phyloP scores from a whole-genome alignment of 805 yeast genomes.

The Ogataea pini region DNA sequence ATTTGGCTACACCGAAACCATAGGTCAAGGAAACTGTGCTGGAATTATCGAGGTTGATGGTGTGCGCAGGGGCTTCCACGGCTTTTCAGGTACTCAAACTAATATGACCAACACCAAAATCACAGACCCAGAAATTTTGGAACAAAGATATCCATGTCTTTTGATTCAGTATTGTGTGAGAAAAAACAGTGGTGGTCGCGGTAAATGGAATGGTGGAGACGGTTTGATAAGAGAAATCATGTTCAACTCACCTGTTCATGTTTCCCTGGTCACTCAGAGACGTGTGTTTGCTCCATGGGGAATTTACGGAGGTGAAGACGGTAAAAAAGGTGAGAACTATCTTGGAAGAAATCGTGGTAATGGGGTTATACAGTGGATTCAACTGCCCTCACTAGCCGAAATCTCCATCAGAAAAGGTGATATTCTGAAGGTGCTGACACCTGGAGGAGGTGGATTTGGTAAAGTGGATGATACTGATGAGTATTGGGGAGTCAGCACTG shows the following conservation, averaged over 20 bases:
- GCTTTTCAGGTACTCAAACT: constrained; percentile 55
- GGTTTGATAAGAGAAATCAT: constrained; percentile 53
- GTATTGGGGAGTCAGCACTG: not conserved
- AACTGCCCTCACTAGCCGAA: constrained; percentile 40
- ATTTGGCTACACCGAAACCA: constrained; percentile 56
- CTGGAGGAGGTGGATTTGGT: constrained; percentile 48
- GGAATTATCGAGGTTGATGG: constrained; percentile 28
- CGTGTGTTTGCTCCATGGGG: constrained; percentile 58
- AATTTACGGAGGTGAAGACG: constrained; percentile 52
- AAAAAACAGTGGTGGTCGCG: constrained; percentile 49
- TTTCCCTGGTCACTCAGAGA: constrained; percentile 51
- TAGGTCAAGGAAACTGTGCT: constrained; percentile 59
- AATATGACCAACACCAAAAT: constrained; percentile 36
- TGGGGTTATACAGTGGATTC: constrained; percentile 33
- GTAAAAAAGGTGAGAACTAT: constrained; percentile 45
- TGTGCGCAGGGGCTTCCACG: constrained; percentile 21
- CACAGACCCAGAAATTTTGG: constrained; percentile 57
- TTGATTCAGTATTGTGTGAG: constrained; percentile 47
- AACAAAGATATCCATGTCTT: constrained; percentile 52
- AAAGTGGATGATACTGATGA: constrained; percentile 8
- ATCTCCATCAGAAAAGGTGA: constrained; percentile 41
- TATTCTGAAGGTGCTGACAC: constrained; percentile 39
- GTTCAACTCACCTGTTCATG: constrained; percentile 42
- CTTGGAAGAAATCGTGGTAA: constrained; percentile 12
- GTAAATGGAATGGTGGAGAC: constrained; percentile 51